Conservation (phyloP, 441 rosid genomes). For the Arabidopsis lyrata region DNA sequence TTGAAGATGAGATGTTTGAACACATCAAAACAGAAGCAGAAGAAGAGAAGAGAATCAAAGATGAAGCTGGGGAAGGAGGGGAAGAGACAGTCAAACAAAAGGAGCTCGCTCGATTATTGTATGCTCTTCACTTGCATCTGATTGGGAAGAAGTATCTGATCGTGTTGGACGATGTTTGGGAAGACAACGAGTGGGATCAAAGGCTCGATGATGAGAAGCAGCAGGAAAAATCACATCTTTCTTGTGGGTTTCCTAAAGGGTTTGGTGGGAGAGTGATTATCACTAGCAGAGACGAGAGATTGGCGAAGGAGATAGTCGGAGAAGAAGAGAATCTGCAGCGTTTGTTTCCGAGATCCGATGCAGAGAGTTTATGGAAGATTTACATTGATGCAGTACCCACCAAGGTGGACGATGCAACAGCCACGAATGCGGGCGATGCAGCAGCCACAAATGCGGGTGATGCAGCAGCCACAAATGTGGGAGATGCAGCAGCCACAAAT, state of each 20-base stretch:
- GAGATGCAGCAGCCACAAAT: too few species aligned
- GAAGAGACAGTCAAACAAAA: slow-evolving; percentile 3
- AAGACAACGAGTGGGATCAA: slow-evolving; percentile 46
- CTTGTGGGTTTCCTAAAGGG: slow-evolving; percentile 49
- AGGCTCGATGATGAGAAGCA: slow-evolving; percentile 30
- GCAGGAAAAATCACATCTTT: slow-evolving; percentile 30
- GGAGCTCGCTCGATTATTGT: slow-evolving; percentile 32
- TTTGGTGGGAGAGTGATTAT: slow-evolving; percentile 55
- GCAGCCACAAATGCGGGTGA: too few species aligned
- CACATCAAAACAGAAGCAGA: neutral
- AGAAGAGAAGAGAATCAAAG: neutral
- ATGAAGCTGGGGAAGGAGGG: neutral
- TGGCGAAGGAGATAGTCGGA: slow-evolving; percentile 51
- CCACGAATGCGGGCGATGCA: too few species aligned
- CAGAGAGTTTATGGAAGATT: slow-evolving; percentile 51
- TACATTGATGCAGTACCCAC: slow-evolving; percentile 36
- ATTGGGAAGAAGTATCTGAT: slow-evolving; percentile 57
- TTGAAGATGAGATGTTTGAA: slow-evolving; percentile 26
- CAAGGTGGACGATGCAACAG: too few species aligned
- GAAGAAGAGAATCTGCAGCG: slow-evolving; percentile 42
- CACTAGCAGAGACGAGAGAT: slow-evolving; percentile 48
- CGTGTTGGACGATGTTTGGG: slow-evolving; percentile 53
- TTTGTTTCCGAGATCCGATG: slow-evolving; percentile 46
- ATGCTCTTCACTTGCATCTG: slow-evolving; percentile 43
- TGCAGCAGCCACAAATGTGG: too few species aligned